These are phyloP conservation scores for Ustilago sp. DNA, from an alignment of 1,284 basidiomycete species.

Conservation along the genomic window DNA sequence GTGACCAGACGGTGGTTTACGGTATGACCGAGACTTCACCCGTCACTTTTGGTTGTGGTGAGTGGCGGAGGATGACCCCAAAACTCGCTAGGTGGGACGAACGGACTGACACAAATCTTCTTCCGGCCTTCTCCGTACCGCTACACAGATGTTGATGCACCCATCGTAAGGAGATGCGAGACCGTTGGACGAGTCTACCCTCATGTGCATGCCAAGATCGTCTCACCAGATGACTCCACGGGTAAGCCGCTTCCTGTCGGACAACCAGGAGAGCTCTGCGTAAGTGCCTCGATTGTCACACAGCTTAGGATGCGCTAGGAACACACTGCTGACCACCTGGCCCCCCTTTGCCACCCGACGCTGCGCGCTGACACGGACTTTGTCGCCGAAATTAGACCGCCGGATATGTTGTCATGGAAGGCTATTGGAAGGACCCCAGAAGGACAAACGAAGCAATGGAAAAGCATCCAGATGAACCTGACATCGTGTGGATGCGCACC, in stretches of 20 bases:
- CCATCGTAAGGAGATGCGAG: slow-evolving; percentile 79
- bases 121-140: not conserved
- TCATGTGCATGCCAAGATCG: slow-evolving; percentile 81
- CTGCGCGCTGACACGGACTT: slow-evolving; percentile 16
- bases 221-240: slow-evolving; percentile 73
- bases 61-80: slow-evolving; percentile 11
- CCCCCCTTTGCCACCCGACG: not conserved
- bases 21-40: slow-evolving; percentile 74
- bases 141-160: slow-evolving; percentile 71
- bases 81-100: not conserved
- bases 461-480: slow-evolving; percentile 70
- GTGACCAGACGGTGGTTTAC: slow-evolving; percentile 78
- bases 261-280: slow-evolving; percentile 78
- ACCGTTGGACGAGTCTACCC: slow-evolving; percentile 82
- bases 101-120: not conserved
- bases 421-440: slow-evolving; percentile 82
- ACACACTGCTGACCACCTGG: slow-evolving; percentile 10
- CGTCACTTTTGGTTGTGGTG: slow-evolving; percentile 78
- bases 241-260: slow-evolving; percentile 63
- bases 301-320: not conserved
- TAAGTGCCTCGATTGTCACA: slow-evolving; percentile 14
- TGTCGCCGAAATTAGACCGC: slow-evolving; percentile 71
- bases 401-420: slow-evolving; percentile 83
- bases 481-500: slow-evolving; percentile 83
- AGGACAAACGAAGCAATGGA: slow-evolving; percentile 78